phyloP scores from a whole-genome alignment of 2,329 filamentous ascomycete species.

The Pleurostoma richardsiae region DNA sequence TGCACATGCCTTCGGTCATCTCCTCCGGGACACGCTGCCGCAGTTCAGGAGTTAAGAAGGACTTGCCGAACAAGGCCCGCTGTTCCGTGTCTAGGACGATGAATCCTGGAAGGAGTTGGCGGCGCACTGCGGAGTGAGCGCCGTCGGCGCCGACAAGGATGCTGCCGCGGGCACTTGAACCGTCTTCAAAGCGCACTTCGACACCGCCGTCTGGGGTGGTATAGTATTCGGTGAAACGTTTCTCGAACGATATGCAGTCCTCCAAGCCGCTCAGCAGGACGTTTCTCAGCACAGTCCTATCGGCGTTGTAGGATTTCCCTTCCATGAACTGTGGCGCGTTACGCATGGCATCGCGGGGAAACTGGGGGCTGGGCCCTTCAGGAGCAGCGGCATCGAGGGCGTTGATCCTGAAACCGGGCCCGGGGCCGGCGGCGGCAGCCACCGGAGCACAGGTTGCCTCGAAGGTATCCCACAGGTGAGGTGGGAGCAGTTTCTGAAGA shows the following conservation, averaged over 20 bases:
- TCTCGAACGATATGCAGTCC: conserved; percentile 22
- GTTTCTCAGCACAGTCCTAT: conserved; percentile 25
- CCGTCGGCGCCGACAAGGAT: conserved; percentile 34
- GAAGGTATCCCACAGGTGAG: not conserved
- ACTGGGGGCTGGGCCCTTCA: no score
- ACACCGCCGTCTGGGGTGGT: conserved; percentile 9
- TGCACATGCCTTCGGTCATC: conserved; percentile 15
- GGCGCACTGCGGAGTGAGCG: conserved; percentile 25
- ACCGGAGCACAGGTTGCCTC: not conserved
- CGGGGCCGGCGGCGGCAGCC: not conserved
- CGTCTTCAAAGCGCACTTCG: conserved; percentile 24
- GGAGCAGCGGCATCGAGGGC: not conserved
- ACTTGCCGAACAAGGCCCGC: conserved; percentile 33
- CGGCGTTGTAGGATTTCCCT: conserved; percentile 14
- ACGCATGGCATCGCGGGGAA: no score
- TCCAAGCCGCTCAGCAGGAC: conserved; percentile 23
- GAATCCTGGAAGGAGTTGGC: conserved; percentile 27
- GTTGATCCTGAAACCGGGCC: not conserved
- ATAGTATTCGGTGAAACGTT: conserved; percentile 16
- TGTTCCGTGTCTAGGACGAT: conserved; percentile 28
- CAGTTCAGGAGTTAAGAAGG: conserved; percentile 21
- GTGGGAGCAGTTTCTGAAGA: not conserved
- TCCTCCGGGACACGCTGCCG: conserved; percentile 8
- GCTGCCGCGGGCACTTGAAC: conserved; percentile 19
- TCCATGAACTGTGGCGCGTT: no score